Evolutionary conservation across 768 basidiomycete species (phyloP).

Genomic region (Tricholoma saponaceum): DNA sequence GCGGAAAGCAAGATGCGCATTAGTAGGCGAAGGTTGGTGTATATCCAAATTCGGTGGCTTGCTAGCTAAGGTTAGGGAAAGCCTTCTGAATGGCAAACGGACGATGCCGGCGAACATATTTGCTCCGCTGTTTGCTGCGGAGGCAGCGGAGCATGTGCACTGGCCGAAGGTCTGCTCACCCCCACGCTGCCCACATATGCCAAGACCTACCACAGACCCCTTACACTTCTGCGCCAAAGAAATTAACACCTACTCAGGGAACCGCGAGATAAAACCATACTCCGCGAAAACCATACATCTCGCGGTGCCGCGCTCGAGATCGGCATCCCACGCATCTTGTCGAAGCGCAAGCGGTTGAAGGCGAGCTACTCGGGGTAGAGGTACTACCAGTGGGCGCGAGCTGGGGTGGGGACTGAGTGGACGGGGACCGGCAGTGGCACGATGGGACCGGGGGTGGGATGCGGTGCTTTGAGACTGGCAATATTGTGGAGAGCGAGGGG

Average conservation of each 20-base stretch:
- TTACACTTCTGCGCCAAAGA: constrained; percentile 10
- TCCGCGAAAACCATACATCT: constrained; percentile 20
- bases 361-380: constrained; percentile 82
- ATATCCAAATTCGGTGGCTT: constrained; percentile 74
- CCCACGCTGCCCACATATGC: constrained; percentile 28
- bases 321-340: constrained; percentile 86
- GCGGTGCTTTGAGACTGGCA: constrained; percentile 77
- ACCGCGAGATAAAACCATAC: constrained; percentile 14
- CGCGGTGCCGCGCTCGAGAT: constrained; percentile 75
- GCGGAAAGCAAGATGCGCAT: constrained; percentile 64
- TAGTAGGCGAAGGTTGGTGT: constrained; percentile 88
- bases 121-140: constrained; percentile 61
- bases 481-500: constrained; percentile 47
- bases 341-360: constrained; percentile 77
- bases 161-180: constrained; percentile 64
- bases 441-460: constrained; percentile 82
- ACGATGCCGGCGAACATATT: constrained; percentile 69
- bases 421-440: constrained; percentile 74
- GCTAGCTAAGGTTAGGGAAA: constrained; percentile 59
- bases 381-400: constrained; percentile 59
- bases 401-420: constrained; percentile 20
- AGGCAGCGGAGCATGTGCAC: too few relatives aligned
- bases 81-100: constrained; percentile 65
- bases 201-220: constrained; percentile 15
- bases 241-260: constrained; percentile 17